Conservation (phyloP, 2,329 filamentous ascomycete genomes). For the Penicillium nordicum region DNA sequence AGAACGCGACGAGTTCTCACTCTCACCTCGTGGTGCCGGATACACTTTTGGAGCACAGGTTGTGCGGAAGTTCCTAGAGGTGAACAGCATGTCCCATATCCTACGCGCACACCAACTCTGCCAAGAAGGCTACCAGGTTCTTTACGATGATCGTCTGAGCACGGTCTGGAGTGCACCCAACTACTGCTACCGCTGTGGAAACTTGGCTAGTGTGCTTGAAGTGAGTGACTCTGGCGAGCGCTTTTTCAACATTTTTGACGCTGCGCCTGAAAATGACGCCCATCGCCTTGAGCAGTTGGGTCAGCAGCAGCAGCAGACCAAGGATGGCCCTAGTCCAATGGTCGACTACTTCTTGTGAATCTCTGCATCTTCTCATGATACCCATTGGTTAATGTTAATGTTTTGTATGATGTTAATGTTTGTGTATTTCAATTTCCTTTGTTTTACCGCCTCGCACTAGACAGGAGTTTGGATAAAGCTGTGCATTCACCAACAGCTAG, state of each 20-base stretch:
- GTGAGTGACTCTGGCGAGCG: conserved; percentile 89
- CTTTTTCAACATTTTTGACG: conserved; percentile 97
- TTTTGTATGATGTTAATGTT: conserved; percentile 6
- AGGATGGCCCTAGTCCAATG: conserved; percentile 68
- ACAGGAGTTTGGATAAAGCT: conserved; percentile 30
- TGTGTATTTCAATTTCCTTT: conserved; percentile 10
- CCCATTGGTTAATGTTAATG: conserved; percentile 26
- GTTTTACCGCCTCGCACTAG: conserved; percentile 12
- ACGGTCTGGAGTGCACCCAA: conserved; percentile 99
- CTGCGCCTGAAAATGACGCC: conserved; percentile 85
- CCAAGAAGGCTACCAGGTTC: conserved; percentile 94
- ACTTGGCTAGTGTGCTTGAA: conserved; percentile 94
- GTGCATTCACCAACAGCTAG: conserved; percentile 27
- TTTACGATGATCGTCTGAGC: conserved; percentile 90
- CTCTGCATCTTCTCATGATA: conserved; percentile 57
- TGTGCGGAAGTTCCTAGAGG: conserved; percentile 94
- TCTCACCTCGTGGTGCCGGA: conserved; percentile 87
- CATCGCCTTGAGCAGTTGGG: conserved; percentile 78
- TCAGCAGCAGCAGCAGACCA: conserved; percentile 60
- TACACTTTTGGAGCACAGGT: conserved; percentile 98
- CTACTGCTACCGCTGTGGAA: conserved; percentile 92
- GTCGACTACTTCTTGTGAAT: conserved; percentile 64
- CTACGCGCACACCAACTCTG: conserved; percentile 96
- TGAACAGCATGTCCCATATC: conserved; percentile 97
- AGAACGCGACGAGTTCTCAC: conserved; percentile 94